Conservation (phyloP, 108 stramenopile genomes). For the Pseudonitzschia delicatissima region DNA sequence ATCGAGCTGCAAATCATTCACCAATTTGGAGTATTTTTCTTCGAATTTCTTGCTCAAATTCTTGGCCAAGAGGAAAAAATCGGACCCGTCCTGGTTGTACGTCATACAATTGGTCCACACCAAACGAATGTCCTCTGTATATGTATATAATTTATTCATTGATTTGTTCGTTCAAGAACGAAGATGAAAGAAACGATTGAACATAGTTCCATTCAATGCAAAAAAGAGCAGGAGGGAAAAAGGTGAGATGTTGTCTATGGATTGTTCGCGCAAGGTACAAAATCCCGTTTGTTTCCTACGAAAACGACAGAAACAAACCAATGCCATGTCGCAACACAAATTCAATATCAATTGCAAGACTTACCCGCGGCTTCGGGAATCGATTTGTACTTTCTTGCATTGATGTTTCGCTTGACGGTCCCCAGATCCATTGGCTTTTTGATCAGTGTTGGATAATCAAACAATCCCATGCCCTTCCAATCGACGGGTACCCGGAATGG, state of each 20-base stretch:
- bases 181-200: too few relatives aligned
- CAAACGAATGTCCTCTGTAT: slow-evolving; percentile 82
- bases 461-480: slow-evolving; percentile 90
- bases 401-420: slow-evolving; percentile 83
- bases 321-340: too few relatives aligned
- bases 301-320: too few relatives aligned
- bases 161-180: not conserved
- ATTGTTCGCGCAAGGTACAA: too few relatives aligned
- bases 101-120: slow-evolving; percentile 95
- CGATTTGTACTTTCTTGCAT: slow-evolving; percentile 66
- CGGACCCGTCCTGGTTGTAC: slow-evolving; percentile 91
- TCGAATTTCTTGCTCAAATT: slow-evolving; percentile 76
- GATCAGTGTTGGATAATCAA: slow-evolving; percentile 91
- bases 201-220: too few relatives aligned
- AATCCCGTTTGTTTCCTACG: too few relatives aligned
- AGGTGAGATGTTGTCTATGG: too few relatives aligned
- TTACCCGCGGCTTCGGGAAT: slow-evolving; percentile 64
- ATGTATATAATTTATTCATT: not conserved
- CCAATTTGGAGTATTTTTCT: slow-evolving; percentile 65
- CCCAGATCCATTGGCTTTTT: slow-evolving; percentile 96
- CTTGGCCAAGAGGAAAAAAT: slow-evolving; percentile 81
- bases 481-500: slow-evolving; percentile 96
- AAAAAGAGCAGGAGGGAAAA: too few relatives aligned
- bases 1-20: slow-evolving; percentile 31
- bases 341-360: not conserved